Evolutionary conservation across 768 basidiomycete genomes (phyloP), one percentile per base, ranked within the genome.

Genomic region (Pulveroboletus sp.): DNA sequence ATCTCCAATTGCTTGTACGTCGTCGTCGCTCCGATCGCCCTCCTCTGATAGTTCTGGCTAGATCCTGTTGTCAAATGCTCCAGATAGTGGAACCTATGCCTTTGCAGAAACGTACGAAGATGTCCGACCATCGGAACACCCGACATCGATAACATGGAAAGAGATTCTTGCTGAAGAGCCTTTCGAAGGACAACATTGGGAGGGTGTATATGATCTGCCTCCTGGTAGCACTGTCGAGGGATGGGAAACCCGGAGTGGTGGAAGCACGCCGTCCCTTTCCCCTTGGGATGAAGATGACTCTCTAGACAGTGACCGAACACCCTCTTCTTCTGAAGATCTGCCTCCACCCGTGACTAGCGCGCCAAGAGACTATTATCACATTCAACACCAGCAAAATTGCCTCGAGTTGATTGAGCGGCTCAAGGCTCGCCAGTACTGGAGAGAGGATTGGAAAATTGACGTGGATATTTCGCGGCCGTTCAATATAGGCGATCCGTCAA

Each of bases 111-210:
- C 66, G 0, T 81, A 79, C 55, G 70, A 85, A 6, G 69, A 83
- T 28, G 62, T 57, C 1, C 58, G 68, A 1, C 65, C 59, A 24
- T 31, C 52, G 0, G 43, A 58, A 39, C 49, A 56, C 7, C 72
- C 62, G 7, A 64, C 71, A 3, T 58, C 72, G 1, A 66, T 89
- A 7, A 88, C 85, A 3, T 93, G 90, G 90, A 73, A 76, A 51
- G 76, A 81, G n/a, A 91, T 93, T 44, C 75, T 92, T 14, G 77
- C 77, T 1, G 89, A 89, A 58, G 89, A 91, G 49, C 87, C 89
- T 4, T 86, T 89, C 53, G 86, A 91, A 65, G 90, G 86, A 14
- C 82, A 91, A 53, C 89, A 91, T 59, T 91, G 89, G 89, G 79
- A 87, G 60, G 86, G 86, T 1, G 78, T 79, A n/a, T 80, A 79